Percentiles rank a stretch among this genome's conserved stretches.
phyloP scores from a whole-genome alignment of 177 flowering plant species.

The Vitis hybrid region DNA sequence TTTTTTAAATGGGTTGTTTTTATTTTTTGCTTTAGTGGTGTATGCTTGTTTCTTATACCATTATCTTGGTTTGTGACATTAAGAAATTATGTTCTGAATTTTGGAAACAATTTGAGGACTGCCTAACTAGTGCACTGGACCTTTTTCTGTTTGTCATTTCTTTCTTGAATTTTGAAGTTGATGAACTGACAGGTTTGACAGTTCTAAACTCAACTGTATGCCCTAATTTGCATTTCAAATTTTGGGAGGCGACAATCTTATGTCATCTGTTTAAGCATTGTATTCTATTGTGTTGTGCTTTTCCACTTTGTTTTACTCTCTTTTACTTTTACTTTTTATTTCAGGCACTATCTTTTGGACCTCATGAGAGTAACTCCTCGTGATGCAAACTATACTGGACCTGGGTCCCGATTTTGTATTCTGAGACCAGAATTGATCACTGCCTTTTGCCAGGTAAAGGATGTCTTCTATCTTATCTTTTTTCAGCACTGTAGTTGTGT shows the following conservation, averaged over 20 bases:
- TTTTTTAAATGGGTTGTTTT: not conserved
- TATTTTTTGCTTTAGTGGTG: not conserved
- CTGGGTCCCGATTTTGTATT: constrained; percentile 83
- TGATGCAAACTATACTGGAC: constrained; percentile 89
- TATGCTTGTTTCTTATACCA: not conserved
- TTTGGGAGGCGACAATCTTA: not conserved
- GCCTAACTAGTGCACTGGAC: not conserved
- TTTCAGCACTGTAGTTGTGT: not conserved
- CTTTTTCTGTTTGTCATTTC: not conserved
- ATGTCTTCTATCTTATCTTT: not conserved
- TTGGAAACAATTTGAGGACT: not conserved
- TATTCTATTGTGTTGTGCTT: not conserved
- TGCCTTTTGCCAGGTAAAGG: constrained; percentile 75
- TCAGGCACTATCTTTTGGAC: constrained; percentile 96
- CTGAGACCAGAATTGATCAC: constrained; percentile 85
- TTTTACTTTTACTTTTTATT: not conserved
- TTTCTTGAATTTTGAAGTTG: too few species aligned
- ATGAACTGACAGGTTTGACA: too few species aligned
- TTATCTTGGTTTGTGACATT: not conserved
- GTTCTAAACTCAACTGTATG: too few species aligned
- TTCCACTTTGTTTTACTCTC: not conserved
- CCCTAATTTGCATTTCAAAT: not conserved
- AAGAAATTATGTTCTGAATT: not conserved
- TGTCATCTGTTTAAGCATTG: not conserved
- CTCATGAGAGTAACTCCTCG: constrained; percentile 99